A percentile compares a stretch with the other conserved stretches of the same genome.
phyloP scores from a whole-genome alignment of 129 eudicot genomes.

The Rutidosis leptorrhynchoides region DNA sequence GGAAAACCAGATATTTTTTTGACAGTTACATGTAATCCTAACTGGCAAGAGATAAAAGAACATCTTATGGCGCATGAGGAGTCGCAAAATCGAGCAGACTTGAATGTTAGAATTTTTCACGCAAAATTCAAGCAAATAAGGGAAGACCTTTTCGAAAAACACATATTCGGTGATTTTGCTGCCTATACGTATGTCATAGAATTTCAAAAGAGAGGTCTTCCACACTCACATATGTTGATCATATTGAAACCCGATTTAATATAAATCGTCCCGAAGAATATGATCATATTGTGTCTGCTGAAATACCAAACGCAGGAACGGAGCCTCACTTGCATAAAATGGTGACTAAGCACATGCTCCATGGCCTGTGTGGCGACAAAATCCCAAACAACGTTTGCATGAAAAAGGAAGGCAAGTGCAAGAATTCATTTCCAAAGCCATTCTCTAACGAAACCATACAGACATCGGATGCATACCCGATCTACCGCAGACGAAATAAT shows the following conservation, averaged over 20 bases:
- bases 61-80: not conserved
- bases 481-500: too few species aligned
- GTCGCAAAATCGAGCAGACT: not conserved
- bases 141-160: not conserved
- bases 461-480: too few species aligned
- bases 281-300: slow-evolving; percentile 25
- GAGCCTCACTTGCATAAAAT: not conserved
- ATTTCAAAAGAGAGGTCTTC: slow-evolving; percentile 6
- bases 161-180: not conserved
- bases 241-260: slow-evolving; percentile 25
- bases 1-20: slow-evolving; percentile 35
- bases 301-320: slow-evolving; percentile 19
- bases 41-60: too few species aligned
- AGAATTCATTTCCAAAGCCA: too few species aligned
- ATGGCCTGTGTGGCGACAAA: slow-evolving; percentile 35
- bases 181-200: not conserved
- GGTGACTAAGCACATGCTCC: slow-evolving; percentile 33
- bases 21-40: slow-evolving; percentile 36
- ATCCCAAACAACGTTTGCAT: slow-evolving; percentile 7
- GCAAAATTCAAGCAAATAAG: not conserved
- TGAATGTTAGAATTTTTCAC: not conserved
- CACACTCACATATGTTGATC: not conserved
- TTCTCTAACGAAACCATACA: too few species aligned
- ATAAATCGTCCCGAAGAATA: slow-evolving; percentile 6
- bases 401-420: not conserved